Evolutionary conservation across 1,284 basidiomycete genomes (phyloP).

Genomic region (Malassezia equina): DNA sequence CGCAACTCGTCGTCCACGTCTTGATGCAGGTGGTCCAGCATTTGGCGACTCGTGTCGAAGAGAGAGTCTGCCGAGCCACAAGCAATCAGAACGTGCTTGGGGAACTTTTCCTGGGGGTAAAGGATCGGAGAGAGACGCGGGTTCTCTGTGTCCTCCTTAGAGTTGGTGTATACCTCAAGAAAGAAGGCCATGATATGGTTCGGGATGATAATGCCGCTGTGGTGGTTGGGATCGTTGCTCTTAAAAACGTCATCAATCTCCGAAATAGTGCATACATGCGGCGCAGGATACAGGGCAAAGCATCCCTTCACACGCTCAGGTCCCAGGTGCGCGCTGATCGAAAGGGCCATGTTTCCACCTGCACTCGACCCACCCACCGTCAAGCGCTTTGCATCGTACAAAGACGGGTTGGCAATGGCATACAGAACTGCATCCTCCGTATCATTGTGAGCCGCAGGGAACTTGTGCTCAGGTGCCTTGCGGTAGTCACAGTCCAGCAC

Average conservation of each 20-base stretch:
- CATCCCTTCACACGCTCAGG: conserved; percentile 25
- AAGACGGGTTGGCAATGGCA: conserved; percentile 19
- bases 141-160: conserved; percentile 5
- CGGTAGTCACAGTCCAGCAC: conserved; percentile 38
- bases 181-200: conserved; percentile 22
- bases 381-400: conserved; percentile 22
- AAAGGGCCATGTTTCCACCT: conserved; percentile 35
- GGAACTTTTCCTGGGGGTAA: conserved; percentile 17
- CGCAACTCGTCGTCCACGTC: conserved; percentile 12
- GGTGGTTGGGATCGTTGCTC: conserved; percentile 9
- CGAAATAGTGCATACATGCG: conserved; percentile 18
- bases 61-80: conserved; percentile 34
- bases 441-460: conserved; percentile 32
- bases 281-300: conserved; percentile 24
- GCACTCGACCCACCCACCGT: conserved; percentile 36
- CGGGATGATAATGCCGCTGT: conserved; percentile 25
- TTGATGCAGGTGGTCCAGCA: conserved; percentile 26
- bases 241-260: neutral
- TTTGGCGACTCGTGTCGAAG: conserved; percentile 20
- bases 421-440: conserved; percentile 26
- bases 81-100: conserved; percentile 24
- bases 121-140: conserved; percentile 25
- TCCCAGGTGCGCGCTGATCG: conserved; percentile 20
- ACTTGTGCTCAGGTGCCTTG: conserved; percentile 35
- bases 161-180: conserved; percentile 21